phyloP scores from a whole-genome alignment of 78 protist species.

The Blattamonas nauphoetae region DNA sequence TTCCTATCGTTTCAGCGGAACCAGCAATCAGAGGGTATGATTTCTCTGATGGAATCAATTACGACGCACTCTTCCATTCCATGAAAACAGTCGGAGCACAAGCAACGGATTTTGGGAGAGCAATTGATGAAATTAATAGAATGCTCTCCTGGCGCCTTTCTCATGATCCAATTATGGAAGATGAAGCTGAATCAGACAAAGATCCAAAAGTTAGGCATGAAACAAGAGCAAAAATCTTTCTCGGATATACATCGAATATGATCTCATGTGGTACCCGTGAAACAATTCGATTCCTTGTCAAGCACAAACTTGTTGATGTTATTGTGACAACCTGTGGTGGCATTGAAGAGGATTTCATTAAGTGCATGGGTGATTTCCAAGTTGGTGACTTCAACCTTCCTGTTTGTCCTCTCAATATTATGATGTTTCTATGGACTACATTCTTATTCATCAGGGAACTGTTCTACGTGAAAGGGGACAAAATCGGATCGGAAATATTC shows the following conservation, averaged over 20 bases:
- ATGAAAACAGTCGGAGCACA: slow-evolving; percentile 76
- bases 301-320: slow-evolving; percentile 62
- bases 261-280: slow-evolving; percentile 90
- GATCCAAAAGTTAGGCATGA: neutral
- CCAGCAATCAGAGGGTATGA: slow-evolving; percentile 42
- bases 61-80: slow-evolving; percentile 46
- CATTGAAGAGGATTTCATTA: slow-evolving; percentile 96
- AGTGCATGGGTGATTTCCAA: slow-evolving; percentile 87
- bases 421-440: neutral
- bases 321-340: slow-evolving; percentile 98
- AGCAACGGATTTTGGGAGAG: slow-evolving; percentile 66
- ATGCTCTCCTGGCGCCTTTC: slow-evolving; percentile 58
- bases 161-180: slow-evolving; percentile 44
- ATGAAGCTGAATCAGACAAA: slow-evolving; percentile 12
- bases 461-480: slow-evolving; percentile 45
- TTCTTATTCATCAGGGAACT: neutral
- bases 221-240: slow-evolving; percentile 57
- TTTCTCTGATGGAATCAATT: slow-evolving; percentile 48
- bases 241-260: slow-evolving; percentile 93
- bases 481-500: slow-evolving; percentile 94
- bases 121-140: slow-evolving; percentile 67
- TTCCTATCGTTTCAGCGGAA: neutral
- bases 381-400: slow-evolving; percentile 77
- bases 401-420: slow-evolving; percentile 22
- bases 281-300: slow-evolving; percentile 65